Conservation (phyloP, 2,329 filamentous ascomycete species). For the Hymenoscyphus albidus region DNA sequence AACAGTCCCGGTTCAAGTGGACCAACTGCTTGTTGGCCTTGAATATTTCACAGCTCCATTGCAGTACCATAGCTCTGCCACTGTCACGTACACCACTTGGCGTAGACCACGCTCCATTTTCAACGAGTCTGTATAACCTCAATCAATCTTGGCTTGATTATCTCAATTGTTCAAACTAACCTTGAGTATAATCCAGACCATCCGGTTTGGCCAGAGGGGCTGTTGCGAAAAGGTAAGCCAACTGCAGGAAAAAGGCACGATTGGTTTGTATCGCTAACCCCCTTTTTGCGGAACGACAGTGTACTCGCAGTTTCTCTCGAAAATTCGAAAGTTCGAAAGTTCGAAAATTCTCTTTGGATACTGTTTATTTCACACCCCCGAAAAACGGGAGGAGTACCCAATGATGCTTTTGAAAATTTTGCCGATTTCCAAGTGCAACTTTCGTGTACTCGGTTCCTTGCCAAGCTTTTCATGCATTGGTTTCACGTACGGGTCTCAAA, state of each 20-base stretch:
- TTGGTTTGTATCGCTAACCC: too few species aligned
- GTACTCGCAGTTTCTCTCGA: too few species aligned
- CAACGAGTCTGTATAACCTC: not conserved
- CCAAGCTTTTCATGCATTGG: not conserved
- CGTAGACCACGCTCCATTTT: not conserved
- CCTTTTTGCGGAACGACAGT: too few species aligned
- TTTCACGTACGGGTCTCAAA: not conserved
- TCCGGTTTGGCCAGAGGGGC: not conserved
- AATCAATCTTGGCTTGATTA: not conserved
- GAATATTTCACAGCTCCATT: not conserved
- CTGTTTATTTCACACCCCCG: not conserved
- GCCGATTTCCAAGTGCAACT: not conserved
- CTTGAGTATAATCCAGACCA: not conserved
- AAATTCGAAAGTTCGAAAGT: too few species aligned
- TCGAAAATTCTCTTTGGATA: too few species aligned
- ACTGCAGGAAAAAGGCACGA: too few species aligned
- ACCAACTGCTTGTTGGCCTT: not conserved
- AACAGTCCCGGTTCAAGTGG: not conserved
- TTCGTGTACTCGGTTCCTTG: not conserved
- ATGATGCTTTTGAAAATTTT: not conserved
- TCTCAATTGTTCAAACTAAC: not conserved
- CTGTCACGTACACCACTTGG: not conserved
- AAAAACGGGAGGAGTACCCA: not conserved
- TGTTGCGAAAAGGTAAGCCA: not conserved
- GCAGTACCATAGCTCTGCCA: not conserved